Percentiles rank a stretch among this genome's conserved stretches.
Evolutionary conservation across 345 rosid genomes (phyloP).

Genomic region (Rhizophora mangle): DNA sequence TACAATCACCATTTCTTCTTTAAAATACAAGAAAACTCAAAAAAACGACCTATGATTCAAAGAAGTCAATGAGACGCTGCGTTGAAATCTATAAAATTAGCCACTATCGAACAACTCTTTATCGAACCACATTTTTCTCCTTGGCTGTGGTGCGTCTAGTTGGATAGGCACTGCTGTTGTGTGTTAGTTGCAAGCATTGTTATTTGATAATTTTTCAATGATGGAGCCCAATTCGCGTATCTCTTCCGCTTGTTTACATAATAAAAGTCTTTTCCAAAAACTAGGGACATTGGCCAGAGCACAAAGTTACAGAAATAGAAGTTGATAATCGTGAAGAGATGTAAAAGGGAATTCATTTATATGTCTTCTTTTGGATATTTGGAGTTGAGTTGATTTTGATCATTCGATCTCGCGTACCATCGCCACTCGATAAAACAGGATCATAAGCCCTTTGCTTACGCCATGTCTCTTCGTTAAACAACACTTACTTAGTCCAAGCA

Average conservation of each 20-base stretch:
- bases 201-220: too few species aligned
- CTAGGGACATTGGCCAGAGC: background rate
- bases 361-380: background rate
- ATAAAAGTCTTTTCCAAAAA: background rate
- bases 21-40: too few species aligned
- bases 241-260: too few species aligned
- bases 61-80: background rate
- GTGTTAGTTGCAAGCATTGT: background rate
- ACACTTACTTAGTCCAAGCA: too few species aligned
- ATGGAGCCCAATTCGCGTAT: too few species aligned
- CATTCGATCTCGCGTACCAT: slow-evolving; percentile 16
- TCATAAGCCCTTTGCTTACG: too few species aligned
- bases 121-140: slow-evolving; percentile 10
- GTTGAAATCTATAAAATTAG: background rate
- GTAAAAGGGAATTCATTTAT: background rate
- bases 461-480: too few species aligned
- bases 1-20: background rate
- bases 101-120: slow-evolving; percentile 17
- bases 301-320: background rate
- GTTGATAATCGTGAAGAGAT: background rate
- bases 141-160: background rate
- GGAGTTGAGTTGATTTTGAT: slow-evolving; percentile 20
- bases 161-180: background rate
- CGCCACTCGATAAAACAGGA: background rate
- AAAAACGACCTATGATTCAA: background rate